phyloP scores from a whole-genome alignment of 495 filamentous ascomycete species.

The Neurospora cerealis region DNA sequence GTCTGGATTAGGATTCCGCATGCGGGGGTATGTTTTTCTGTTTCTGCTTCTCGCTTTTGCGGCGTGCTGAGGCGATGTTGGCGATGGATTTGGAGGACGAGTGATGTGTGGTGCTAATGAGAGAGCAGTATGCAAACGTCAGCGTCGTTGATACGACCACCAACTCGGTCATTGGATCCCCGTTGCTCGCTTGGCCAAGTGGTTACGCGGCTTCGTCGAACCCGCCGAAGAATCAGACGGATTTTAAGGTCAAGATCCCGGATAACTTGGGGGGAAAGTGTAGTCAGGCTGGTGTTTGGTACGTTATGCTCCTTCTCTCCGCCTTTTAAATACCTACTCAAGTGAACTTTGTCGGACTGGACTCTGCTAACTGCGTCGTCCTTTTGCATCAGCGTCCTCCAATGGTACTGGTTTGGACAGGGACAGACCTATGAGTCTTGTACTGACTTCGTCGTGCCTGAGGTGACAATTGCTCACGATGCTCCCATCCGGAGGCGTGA shows the following conservation, averaged over 20 bases:
- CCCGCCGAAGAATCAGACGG: conserved; percentile 47
- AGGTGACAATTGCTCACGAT: background rate
- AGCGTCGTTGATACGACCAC: conserved; percentile 54
- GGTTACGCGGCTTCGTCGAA: conserved; percentile 41
- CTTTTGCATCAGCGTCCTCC: too few species aligned
- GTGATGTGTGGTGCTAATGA: background rate
- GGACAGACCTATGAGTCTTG: conserved; percentile 68
- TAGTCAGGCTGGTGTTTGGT: conserved; percentile 48
- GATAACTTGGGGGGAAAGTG: conserved; percentile 45
- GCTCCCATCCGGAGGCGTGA: background rate
- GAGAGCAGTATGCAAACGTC: conserved; percentile 54
- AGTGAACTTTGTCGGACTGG: too few species aligned
- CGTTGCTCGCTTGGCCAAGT: conserved; percentile 46
- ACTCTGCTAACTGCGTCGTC: too few species aligned
- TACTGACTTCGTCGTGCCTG: conserved; percentile 53
- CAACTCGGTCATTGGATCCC: conserved; percentile 45
- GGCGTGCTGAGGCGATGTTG: background rate
- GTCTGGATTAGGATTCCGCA: conserved; percentile 56
- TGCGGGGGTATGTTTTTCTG: background rate
- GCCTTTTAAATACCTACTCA: too few species aligned
- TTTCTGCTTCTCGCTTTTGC: too few species aligned
- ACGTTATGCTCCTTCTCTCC: conserved; percentile 13
- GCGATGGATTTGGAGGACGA: background rate
- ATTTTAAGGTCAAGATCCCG: conserved; percentile 58
- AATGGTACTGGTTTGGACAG: conserved; percentile 58